Evolutionary conservation across 2,329 filamentous ascomycete species (phyloP).

Genomic region (Aspergillus quadrilineatus): DNA sequence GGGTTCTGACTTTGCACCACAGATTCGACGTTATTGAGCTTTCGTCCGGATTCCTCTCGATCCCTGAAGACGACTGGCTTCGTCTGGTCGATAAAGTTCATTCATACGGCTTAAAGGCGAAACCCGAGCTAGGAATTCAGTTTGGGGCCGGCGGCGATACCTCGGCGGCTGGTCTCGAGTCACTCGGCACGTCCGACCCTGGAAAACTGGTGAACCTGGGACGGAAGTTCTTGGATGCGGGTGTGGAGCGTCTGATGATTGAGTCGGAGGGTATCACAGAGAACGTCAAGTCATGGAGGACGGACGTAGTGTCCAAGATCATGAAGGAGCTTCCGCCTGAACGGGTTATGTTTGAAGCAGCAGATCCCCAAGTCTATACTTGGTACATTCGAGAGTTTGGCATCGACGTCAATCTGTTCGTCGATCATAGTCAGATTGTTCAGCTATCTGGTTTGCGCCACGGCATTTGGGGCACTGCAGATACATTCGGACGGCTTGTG

Average conservation of each 20-base stretch:
- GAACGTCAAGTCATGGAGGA: conserved; percentile 56
- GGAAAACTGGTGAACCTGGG: conserved; percentile 52
- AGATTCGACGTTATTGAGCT: conserved; percentile 57
- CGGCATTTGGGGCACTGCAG: conserved; percentile 57
- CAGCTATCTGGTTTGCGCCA: conserved; percentile 53
- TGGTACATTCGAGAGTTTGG: conserved; percentile 60
- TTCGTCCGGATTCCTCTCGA: conserved; percentile 54
- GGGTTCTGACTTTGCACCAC: not conserved
- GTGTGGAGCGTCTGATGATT: conserved; percentile 58
- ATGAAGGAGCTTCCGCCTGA: conserved; percentile 53
- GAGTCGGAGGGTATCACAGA: conserved; percentile 61
- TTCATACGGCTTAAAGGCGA: conserved; percentile 50
- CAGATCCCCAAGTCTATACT: conserved; percentile 56
- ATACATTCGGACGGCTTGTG: conserved; percentile 56
- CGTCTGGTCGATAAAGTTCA: conserved; percentile 52
- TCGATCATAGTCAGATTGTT: conserved; percentile 59
- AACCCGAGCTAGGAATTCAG: conserved; percentile 58
- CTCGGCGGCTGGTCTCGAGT: conserved; percentile 46
- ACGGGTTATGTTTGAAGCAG: conserved; percentile 60
- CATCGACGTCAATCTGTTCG: conserved; percentile 57
- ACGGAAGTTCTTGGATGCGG: conserved; percentile 51
- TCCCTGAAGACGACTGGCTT: conserved; percentile 56
- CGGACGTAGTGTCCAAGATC: conserved; percentile 55
- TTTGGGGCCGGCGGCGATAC: conserved; percentile 59
- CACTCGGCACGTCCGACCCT: conserved; percentile 51